A percentile compares a stretch with the other conserved stretches of the same genome.
Conservation (phyloP, 805 yeast species). For the Wickerhamomyces chaumierensis region DNA sequence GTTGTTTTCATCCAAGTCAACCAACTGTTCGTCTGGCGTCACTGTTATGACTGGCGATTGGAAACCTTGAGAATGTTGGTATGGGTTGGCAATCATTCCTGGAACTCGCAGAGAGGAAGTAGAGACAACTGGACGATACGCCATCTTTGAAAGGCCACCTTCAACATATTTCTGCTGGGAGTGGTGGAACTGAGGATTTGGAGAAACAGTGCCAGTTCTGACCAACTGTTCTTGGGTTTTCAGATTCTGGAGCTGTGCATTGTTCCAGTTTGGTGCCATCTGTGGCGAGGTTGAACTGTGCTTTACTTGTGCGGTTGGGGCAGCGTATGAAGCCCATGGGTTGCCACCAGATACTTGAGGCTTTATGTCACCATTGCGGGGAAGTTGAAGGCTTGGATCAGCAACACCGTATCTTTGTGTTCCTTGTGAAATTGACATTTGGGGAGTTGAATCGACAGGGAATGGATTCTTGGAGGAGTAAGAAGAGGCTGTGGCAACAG, state of each 20-base stretch:
- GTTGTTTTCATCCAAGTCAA: slow-evolving; percentile 8
- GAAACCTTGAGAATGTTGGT: neutral
- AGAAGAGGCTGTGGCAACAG: slow-evolving; percentile 1
- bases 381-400: neutral
- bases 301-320: too few relatives aligned
- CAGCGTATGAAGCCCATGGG: slow-evolving; percentile 11
- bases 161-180: too few relatives aligned
- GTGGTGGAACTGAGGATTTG: neutral
- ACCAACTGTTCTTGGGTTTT: neutral
- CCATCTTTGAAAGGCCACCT: too few relatives aligned
- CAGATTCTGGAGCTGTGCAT: neutral
- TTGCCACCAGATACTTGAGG: slow-evolving; percentile 14
- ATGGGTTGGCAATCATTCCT: too few relatives aligned
- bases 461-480: slow-evolving; percentile 10
- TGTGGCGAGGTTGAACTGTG: slow-evolving; percentile 1
- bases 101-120: neutral
- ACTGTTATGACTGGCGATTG: slow-evolving; percentile 3
- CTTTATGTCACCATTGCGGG: neutral
- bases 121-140: too few relatives aligned
- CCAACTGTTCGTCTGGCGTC: slow-evolving; percentile 7
- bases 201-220: too few relatives aligned
- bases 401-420: too few relatives aligned
- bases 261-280: neutral
- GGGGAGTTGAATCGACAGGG: too few relatives aligned
- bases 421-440: too few relatives aligned